A percentile compares a stretch with the other conserved stretches of the same genome.
These are phyloP conservation scores for Fusarium nodosum DNA, from an alignment of 2,329 filamentous ascomycete genomes.

Conservation along the genomic window DNA sequence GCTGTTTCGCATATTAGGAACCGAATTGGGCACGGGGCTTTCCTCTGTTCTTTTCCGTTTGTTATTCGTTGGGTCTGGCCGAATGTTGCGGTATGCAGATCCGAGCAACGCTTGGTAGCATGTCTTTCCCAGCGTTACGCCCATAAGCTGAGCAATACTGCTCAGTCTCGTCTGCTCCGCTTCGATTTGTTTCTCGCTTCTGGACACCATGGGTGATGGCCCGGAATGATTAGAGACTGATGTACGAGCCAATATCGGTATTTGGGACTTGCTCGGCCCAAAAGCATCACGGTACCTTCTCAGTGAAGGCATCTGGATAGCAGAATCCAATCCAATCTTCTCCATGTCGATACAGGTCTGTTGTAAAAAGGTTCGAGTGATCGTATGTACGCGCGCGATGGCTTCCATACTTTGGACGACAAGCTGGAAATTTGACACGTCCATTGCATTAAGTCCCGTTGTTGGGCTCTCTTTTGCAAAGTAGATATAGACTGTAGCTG, in stretches of 20 bases:
- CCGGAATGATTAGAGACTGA: slow-evolving; percentile 59
- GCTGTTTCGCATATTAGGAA: slow-evolving; percentile 4
- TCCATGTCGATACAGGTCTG: slow-evolving; percentile 88
- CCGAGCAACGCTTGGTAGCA: slow-evolving; percentile 55
- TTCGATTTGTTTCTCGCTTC: slow-evolving; percentile 11
- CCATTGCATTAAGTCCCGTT: slow-evolving; percentile 66
- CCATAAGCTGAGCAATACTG: slow-evolving; percentile 1
- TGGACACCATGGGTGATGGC: slow-evolving; percentile 56
- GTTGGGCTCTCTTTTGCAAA: slow-evolving; percentile 77
- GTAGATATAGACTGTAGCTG: slow-evolving; percentile 85
- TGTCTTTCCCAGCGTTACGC: slow-evolving; percentile 36
- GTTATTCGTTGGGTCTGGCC: slow-evolving; percentile 38
- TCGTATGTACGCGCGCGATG: slow-evolving; percentile 77
- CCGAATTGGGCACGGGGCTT: slow-evolving; percentile 44
- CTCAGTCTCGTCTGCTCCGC: slow-evolving; percentile 24
- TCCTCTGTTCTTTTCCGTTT: slow-evolving; percentile 54
- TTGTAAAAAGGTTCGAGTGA: slow-evolving; percentile 87
- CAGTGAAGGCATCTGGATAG: slow-evolving; percentile 56
- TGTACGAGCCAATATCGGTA: slow-evolving; percentile 64
- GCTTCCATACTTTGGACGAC: slow-evolving; percentile 83
- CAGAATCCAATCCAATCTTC: slow-evolving; percentile 57
- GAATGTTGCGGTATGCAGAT: slow-evolving; percentile 52
- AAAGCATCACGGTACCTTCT: slow-evolving; percentile 52
- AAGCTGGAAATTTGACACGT: slow-evolving; percentile 74
- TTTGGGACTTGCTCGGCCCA: slow-evolving; percentile 53